A percentile compares a stretch with the other conserved stretches of the same genome.
Evolutionary conservation across 2,329 filamentous ascomycete species (phyloP).

Genomic region (Paecilomyces formosus): DNA sequence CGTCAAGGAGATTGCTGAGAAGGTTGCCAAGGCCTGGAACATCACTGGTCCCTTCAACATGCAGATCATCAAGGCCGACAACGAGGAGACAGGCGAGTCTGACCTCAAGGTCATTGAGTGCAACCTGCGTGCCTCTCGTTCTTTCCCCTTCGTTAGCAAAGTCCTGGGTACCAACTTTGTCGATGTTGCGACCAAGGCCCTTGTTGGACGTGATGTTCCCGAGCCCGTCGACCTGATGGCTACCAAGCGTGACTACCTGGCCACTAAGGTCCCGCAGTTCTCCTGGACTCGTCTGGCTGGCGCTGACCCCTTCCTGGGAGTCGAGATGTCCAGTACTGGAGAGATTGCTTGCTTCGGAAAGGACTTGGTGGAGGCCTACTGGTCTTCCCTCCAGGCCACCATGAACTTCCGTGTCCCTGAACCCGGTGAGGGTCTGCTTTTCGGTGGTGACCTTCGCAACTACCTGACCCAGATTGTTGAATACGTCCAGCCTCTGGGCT

Average conservation of each 20-base stretch:
- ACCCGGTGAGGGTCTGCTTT: slow-evolving; percentile 88
- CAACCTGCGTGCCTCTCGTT: slow-evolving; percentile 93
- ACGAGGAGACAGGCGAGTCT: slow-evolving; percentile 66
- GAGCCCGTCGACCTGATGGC: slow-evolving; percentile 83
- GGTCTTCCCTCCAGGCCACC: slow-evolving; percentile 88
- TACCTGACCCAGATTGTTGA: slow-evolving; percentile 72
- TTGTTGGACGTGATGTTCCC: slow-evolving; percentile 78
- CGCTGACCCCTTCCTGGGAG: slow-evolving; percentile 93
- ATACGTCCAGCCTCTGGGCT: slow-evolving; percentile 80
- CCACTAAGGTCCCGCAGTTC: slow-evolving; percentile 98
- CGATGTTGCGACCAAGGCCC: slow-evolving; percentile 85
- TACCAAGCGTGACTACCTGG: slow-evolving; percentile 80
- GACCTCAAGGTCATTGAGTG: slow-evolving; percentile 95
- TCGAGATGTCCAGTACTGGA: slow-evolving; percentile 95
- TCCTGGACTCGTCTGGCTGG: slow-evolving; percentile 97
- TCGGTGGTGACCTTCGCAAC: slow-evolving; percentile 74
- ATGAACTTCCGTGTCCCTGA: slow-evolving; percentile 99
- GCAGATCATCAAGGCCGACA: slow-evolving; percentile 94
- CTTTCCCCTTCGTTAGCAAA: slow-evolving; percentile 97
- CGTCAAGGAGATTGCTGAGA: slow-evolving; percentile 90
- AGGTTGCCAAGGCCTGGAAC: slow-evolving; percentile 93
- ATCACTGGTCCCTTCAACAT: slow-evolving; percentile 99
- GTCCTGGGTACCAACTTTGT: slow-evolving; percentile 96
- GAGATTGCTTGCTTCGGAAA: slow-evolving; percentile 99
- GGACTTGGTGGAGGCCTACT: slow-evolving; percentile 93